Evolutionary conservation across 2,329 filamentous ascomycete genomes (phyloP).

Genomic region (Coniochaeta prunicola): DNA sequence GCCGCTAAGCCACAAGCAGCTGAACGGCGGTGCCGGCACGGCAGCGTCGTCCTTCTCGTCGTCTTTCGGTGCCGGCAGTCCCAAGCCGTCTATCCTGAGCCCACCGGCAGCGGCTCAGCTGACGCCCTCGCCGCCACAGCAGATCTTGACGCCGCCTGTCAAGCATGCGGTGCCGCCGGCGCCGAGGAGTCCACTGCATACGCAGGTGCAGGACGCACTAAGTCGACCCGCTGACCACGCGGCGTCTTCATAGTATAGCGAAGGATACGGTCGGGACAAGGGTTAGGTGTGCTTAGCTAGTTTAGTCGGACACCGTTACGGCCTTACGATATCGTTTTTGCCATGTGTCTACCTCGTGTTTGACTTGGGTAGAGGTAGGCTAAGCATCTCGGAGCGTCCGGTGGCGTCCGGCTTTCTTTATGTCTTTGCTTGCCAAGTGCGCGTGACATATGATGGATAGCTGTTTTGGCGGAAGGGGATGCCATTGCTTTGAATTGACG

Average conservation of each 20-base stretch:
- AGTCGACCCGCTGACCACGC: background rate
- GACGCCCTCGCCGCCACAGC: slow-evolving; percentile 48
- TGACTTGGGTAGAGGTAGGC: background rate
- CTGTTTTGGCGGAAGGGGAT: background rate
- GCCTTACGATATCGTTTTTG: background rate
- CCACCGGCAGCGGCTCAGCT: slow-evolving; percentile 47
- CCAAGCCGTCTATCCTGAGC: slow-evolving; percentile 35
- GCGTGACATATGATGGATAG: background rate
- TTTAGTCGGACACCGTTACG: background rate
- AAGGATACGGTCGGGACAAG: background rate
- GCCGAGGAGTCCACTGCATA: background rate
- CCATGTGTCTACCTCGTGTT: background rate
- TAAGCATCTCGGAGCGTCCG: background rate
- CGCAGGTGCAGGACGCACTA: background rate
- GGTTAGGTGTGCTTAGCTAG: background rate
- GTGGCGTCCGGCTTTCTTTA: background rate
- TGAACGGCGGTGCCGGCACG: slow-evolving; percentile 11
- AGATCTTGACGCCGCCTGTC: slow-evolving; percentile 53
- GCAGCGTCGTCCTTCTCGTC: background rate
- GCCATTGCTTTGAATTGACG: background rate
- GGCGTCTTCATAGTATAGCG: background rate
- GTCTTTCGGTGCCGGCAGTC: slow-evolving; percentile 9
- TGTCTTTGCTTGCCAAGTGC: background rate
- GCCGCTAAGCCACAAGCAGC: slow-evolving; percentile 23
- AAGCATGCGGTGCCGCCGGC: slow-evolving; percentile 35